Base-by-base conservation (phyloP, 169 alveolate genomes). In the Cryptosporidium sp. region DNA sequence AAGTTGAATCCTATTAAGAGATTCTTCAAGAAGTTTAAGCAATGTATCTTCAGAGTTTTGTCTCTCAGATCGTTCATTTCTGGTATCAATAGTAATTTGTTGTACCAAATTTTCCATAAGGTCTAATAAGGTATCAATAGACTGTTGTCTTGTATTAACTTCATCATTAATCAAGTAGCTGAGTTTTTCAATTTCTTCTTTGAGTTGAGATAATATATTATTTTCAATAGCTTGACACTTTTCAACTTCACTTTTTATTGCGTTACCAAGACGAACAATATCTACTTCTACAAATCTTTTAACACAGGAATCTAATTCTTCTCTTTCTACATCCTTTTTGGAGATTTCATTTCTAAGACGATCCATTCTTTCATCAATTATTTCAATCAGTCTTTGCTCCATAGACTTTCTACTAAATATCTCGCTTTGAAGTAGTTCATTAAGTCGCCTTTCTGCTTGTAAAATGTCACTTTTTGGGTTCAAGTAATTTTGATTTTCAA, bases 81-180 rank as follows among this genome's bases (percentile, higher is more conserved):
- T 60, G 18, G 89, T 45, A 39, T 80, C 89, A 26, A 80, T 18
- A 39, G 89, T 67, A 42, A 80, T 80, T 80, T 67, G 72, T 26
- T 80, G 89, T n/a, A 80, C 89, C 44, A 80, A 48, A 62, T 80
- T 80, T 48, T 80, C 89, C 75, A 80, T 80, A 35, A 80, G 56
- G 35, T 80, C 89, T 23, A 80, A 44, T 35, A 80, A 29, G 14
- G 89, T 70, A 29, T 80, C 89, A 29, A 80, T 80, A 29, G 89
- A 80, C n/a, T 80, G 89, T 23, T 80, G 89, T 42, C 89, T 80
- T 12, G 89, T 33, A 4, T 61, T 67, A 60, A 80, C 75, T 37
- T 80, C 89, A 3, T 80, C 89, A 14, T 80, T 65, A 29, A 80
- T 61, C 21, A 80, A 3, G 26, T 12, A 23, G 16, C 62, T 60